Evolutionary conservation across 805 yeast genomes (phyloP).

Genomic region (Candida alai): DNA sequence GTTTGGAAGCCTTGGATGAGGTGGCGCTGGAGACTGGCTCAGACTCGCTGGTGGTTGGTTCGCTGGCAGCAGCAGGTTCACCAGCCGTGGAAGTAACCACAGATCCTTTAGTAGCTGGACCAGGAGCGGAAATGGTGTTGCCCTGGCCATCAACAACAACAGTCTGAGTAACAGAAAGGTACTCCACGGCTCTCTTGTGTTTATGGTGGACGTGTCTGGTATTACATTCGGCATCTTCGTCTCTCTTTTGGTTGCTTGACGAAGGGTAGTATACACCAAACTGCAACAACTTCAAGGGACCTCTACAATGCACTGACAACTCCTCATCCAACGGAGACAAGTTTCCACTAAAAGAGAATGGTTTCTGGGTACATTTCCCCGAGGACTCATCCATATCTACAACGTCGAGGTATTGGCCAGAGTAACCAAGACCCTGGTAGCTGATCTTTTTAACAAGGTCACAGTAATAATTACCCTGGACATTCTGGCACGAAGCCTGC

Average conservation of each 20-base stretch:
- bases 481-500: slow-evolving; percentile 39
- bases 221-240: slow-evolving; percentile 42
- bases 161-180: slow-evolving; percentile 74
- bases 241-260: slow-evolving; percentile 41
- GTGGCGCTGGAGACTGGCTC: slow-evolving; percentile 18
- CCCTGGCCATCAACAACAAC: slow-evolving; percentile 66
- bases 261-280: slow-evolving; percentile 87
- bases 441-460: slow-evolving; percentile 59
- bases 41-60: slow-evolving; percentile 17
- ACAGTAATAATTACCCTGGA: slow-evolving; percentile 84
- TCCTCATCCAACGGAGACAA: slow-evolving; percentile 84
- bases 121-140: slow-evolving; percentile 24
- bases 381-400: slow-evolving; percentile 68
- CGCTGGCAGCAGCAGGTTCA: slow-evolving; percentile 10
- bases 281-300: slow-evolving; percentile 74
- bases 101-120: slow-evolving; percentile 12
- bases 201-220: slow-evolving; percentile 45
- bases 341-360: slow-evolving; percentile 61
- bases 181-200: slow-evolving; percentile 60
- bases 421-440: slow-evolving; percentile 73
- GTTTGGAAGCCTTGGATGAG: slow-evolving; percentile 18
- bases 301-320: slow-evolving; percentile 85
- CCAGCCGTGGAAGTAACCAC: slow-evolving; percentile 13
- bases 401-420: slow-evolving; percentile 81
- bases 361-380: slow-evolving; percentile 65